Conservation (phyloP, 352 stramenopile species). For the Hyaloperonospora brassicae region DNA sequence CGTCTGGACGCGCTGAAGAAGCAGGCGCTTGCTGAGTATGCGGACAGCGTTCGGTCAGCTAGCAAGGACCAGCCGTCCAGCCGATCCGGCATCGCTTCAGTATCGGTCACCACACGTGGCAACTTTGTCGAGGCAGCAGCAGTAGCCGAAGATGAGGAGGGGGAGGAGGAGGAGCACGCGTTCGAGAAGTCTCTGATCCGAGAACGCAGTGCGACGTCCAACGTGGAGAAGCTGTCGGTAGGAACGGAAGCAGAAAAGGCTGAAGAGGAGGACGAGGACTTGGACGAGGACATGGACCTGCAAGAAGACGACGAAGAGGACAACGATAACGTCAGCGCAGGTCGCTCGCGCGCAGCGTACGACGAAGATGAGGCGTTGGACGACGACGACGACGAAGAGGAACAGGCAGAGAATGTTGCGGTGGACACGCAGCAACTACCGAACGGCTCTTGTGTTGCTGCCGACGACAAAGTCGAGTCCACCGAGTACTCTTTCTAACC, state of each 20-base stretch:
- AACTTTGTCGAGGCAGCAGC: constrained; percentile 15
- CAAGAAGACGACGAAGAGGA: constrained; percentile 28
- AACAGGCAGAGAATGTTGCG: constrained; percentile 3
- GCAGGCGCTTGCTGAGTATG: constrained; percentile 51
- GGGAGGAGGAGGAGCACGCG: constrained; percentile 28
- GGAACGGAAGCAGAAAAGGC: constrained; percentile 14
- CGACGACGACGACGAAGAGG: constrained; percentile 23
- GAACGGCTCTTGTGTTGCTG: background rate
- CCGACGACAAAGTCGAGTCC: background rate
- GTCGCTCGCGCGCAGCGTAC: constrained; percentile 11
- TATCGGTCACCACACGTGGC: constrained; percentile 5
- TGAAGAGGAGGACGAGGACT: constrained; percentile 36
- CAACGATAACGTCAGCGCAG: constrained; percentile 16
- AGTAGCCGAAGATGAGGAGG: background rate
- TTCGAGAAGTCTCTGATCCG: constrained; percentile 34
- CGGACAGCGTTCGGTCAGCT: constrained; percentile 25
- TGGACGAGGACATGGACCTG: constrained; percentile 27
- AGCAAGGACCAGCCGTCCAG: constrained; percentile 20
- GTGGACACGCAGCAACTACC: constrained; percentile 6
- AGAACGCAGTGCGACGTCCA: constrained; percentile 14
- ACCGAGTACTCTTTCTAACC: constrained; percentile 6
- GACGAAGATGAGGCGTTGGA: constrained; percentile 25
- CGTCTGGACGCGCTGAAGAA: constrained; percentile 70
- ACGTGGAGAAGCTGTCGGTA: constrained; percentile 12
- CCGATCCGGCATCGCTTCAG: constrained; percentile 1